Conservation (phyloP, 2,329 filamentous ascomycete species). For the Venturiaceae sp. region DNA sequence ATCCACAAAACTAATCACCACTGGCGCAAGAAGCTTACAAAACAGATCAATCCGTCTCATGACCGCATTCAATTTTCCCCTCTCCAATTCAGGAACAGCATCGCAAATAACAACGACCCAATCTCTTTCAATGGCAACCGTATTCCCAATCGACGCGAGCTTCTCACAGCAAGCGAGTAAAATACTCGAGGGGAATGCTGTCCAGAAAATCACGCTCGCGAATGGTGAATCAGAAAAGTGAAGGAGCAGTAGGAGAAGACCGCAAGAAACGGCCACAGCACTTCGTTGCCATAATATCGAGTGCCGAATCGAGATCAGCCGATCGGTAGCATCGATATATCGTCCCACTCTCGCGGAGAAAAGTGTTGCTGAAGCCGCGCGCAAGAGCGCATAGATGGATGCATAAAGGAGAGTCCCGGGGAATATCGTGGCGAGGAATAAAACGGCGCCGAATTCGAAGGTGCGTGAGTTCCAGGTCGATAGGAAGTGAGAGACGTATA, state of each 20-base stretch:
- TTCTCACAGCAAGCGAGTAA: slow-evolving; percentile 61
- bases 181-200: slow-evolving; percentile 26
- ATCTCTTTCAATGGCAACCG: slow-evolving; percentile 60
- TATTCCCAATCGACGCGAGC: slow-evolving; percentile 52
- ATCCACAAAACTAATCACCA: slow-evolving; percentile 41
- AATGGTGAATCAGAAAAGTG: background rate
- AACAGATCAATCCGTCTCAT: slow-evolving; percentile 51
- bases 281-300: slow-evolving; percentile 30
- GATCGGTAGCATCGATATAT: slow-evolving; percentile 44
- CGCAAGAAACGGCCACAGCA: slow-evolving; percentile 22
- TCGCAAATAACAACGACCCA: slow-evolving; percentile 3
- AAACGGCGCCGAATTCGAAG: slow-evolving; percentile 40
- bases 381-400: slow-evolving; percentile 58
- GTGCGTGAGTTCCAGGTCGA: slow-evolving; percentile 39
- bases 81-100: slow-evolving; percentile 15
- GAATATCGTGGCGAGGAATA: slow-evolving; percentile 36
- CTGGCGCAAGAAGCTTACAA: slow-evolving; percentile 46
- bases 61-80: slow-evolving; percentile 41
- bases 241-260: background rate
- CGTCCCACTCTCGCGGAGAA: slow-evolving; percentile 50
- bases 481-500: slow-evolving; percentile 37
- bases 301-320: slow-evolving; percentile 26
- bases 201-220: background rate
- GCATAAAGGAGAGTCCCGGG: slow-evolving; percentile 52
- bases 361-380: slow-evolving; percentile 47